Conservation (phyloP, 371 early-diverging fungal species). For the Syncephalis fuscata region DNA sequence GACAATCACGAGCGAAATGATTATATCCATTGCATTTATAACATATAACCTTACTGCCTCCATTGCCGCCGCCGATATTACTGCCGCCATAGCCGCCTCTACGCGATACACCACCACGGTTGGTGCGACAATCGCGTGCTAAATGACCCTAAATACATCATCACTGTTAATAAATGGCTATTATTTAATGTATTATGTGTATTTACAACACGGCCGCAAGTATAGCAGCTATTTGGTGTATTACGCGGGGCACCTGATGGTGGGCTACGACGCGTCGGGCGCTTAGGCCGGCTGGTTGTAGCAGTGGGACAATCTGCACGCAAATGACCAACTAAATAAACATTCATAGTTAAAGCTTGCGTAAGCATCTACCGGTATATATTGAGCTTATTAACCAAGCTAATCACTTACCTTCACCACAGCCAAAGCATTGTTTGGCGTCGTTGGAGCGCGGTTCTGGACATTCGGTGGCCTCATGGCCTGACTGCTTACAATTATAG, state of each 20-base stretch:
- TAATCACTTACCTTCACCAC: constrained; percentile 14
- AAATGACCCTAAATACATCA: constrained; percentile 52
- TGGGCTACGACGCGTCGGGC: constrained; percentile 1
- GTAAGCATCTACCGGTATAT: too few relatives aligned
- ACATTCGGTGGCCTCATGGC: constrained; percentile 23
- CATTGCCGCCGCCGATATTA: constrained; percentile 4
- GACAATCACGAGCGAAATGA: constrained; percentile 43
- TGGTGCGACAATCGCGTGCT: constrained; percentile 26
- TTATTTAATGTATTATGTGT: too few relatives aligned
- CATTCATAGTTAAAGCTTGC: not conserved
- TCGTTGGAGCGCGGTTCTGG: constrained; percentile 21
- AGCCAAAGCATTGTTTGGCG: constrained; percentile 18
- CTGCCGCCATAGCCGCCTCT: too few relatives aligned
- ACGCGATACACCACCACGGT: not conserved
- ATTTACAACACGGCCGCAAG: constrained; percentile 34
- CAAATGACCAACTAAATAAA: constrained; percentile 31
- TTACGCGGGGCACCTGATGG: constrained; percentile 11
- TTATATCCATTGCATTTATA: constrained; percentile 40
- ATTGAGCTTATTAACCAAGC: too few relatives aligned
- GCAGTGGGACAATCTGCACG: constrained; percentile 29
- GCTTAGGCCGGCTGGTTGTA: constrained; percentile 3
- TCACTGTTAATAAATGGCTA: too few relatives aligned
- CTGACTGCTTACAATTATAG: constrained; percentile 34
- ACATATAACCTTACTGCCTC: constrained; percentile 21
- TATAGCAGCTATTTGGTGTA: constrained; percentile 23